Conservation (phyloP, 352 stramenopile genomes). For the Pythium biforme region DNA sequence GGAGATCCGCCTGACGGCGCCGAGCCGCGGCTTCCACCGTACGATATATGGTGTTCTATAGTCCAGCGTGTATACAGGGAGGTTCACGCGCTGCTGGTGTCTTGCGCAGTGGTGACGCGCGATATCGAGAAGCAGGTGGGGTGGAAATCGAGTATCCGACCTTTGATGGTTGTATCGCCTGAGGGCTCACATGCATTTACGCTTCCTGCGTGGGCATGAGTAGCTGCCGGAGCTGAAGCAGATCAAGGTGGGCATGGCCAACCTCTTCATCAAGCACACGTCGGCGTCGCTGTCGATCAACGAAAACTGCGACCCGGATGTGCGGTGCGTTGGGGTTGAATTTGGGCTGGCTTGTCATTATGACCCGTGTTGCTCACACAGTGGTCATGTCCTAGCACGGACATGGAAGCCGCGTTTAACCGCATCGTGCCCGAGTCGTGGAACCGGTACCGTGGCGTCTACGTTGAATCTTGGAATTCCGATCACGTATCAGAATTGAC, state of each 20-base stretch:
- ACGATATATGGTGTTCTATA: not conserved
- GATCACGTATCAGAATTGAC: too few relatives aligned
- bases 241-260: constrained; percentile 93
- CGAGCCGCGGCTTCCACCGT: constrained; percentile 83
- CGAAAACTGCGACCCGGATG: constrained; percentile 95
- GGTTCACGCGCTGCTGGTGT: not conserved
- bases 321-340: constrained; percentile 74
- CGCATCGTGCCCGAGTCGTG: constrained; percentile 90
- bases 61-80: not conserved
- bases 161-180: not conserved
- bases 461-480: too few relatives aligned
- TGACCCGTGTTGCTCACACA: too few relatives aligned
- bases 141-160: too few relatives aligned
- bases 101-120: constrained; percentile 64
- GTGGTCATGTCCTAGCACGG: constrained; percentile 66
- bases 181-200: not conserved
- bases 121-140: constrained; percentile 80
- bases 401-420: constrained; percentile 95
- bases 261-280: constrained; percentile 96
- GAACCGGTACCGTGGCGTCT: constrained; percentile 73
- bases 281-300: constrained; percentile 95
- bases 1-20: constrained; percentile 80
- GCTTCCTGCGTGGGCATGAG: not conserved
- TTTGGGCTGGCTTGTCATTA: too few relatives aligned
- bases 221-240: constrained; percentile 62